phyloP scores from a whole-genome alignment of 768 basidiomycete genomes.

The Lentinula detonsa region DNA sequence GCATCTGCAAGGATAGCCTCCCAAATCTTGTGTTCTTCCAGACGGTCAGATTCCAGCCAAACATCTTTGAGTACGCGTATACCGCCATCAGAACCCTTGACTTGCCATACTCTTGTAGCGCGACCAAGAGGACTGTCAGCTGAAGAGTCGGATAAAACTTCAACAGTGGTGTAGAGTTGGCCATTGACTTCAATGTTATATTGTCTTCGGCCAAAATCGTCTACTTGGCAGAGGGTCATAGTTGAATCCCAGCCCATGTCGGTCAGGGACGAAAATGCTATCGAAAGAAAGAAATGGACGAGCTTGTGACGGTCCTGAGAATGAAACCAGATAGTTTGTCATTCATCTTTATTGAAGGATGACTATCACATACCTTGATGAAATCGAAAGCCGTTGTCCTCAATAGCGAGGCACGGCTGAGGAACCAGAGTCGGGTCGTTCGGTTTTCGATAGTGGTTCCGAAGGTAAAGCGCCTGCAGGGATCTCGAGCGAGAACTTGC shows the following conservation, averaged over 20 bases:
- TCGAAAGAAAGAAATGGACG: neutral
- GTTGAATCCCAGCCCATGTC: conserved; percentile 1
- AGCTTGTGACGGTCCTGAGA: neutral
- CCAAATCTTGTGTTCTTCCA: neutral
- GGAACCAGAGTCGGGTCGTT: neutral
- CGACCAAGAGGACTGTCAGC: neutral
- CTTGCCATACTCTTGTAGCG: neutral
- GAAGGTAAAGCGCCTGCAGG: neutral
- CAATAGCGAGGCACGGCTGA: neutral
- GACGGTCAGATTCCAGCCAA: neutral
- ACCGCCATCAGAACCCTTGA: neutral
- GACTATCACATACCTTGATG: neutral
- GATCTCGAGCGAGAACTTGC: neutral
- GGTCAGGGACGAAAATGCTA: neutral
- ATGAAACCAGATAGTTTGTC: neutral
- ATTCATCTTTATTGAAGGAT: neutral
- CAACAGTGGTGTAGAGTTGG: neutral
- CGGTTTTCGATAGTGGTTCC: neutral
- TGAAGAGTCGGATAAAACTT: neutral
- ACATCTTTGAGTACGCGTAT: neutral
- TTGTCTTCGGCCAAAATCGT: neutral
- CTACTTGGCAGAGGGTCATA: neutral
- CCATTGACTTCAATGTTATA: neutral
- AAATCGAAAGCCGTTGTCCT: neutral
- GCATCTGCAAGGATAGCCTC: neutral